phyloP scores from a whole-genome alignment of 1,139 yeast genomes.

The Geotrichum carabidarum region DNA sequence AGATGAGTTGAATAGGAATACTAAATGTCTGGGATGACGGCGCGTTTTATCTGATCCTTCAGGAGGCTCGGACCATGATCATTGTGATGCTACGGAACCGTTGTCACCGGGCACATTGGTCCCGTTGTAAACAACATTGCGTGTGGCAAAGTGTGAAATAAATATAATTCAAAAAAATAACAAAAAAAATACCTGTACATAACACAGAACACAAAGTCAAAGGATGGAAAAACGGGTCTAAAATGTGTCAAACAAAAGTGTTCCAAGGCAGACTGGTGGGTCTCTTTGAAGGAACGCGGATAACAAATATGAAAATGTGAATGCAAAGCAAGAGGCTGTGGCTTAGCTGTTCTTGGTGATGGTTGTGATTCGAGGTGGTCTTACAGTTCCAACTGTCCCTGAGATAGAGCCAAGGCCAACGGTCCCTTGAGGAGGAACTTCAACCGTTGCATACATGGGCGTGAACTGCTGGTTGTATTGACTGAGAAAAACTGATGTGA shows the following conservation, averaged over 20 bases:
- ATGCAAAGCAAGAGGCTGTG: background rate
- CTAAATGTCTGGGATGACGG: too few relatives aligned
- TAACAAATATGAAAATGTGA: background rate
- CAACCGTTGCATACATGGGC: slow-evolving; percentile 39
- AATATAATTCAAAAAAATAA: background rate
- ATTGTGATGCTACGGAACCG: background rate
- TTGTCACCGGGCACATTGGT: background rate
- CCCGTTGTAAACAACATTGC: background rate
- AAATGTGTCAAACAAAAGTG: background rate
- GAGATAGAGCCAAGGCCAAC: slow-evolving; percentile 54
- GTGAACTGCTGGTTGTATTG: slow-evolving; percentile 49
- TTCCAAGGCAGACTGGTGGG: background rate
- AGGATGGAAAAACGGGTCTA: background rate
- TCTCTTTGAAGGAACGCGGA: background rate
- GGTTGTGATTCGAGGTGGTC: slow-evolving; percentile 22
- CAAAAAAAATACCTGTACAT: too few relatives aligned
- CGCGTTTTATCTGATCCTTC: too few relatives aligned
- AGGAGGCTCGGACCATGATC: background rate
- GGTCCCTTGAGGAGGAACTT: slow-evolving; percentile 46
- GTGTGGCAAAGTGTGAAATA: background rate
- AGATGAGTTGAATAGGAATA: background rate
- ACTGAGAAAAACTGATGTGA: slow-evolving; percentile 21
- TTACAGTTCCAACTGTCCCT: slow-evolving; percentile 53
- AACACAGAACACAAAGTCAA: background rate
- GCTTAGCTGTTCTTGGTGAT: slow-evolving; percentile 9